Conservation (phyloP, 1,139 yeast species). For the Pichia sp. region DNA sequence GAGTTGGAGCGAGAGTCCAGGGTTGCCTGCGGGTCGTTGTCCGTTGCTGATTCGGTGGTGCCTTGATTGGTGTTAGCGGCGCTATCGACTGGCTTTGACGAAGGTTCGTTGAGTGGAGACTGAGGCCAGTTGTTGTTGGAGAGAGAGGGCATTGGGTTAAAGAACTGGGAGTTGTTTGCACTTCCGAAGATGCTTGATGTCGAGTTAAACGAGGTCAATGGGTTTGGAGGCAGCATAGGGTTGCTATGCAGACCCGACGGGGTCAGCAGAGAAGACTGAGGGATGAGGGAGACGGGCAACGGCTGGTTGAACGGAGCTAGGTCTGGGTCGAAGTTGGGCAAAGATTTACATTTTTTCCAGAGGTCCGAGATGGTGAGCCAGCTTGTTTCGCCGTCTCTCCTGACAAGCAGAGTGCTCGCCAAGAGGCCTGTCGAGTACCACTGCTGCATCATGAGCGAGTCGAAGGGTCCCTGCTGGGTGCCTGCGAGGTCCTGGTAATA, state of each 20-base stretch:
- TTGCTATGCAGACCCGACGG: neutral
- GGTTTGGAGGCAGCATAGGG: neutral
- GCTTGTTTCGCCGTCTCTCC: slow-evolving; percentile 46
- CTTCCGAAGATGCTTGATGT: neutral
- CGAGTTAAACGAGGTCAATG: neutral
- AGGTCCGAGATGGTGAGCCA: slow-evolving; percentile 41
- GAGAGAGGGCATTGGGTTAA: neutral
- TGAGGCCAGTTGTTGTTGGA: neutral
- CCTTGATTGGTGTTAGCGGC: neutral
- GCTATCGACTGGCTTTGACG: neutral
- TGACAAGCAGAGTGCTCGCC: slow-evolving; percentile 49
- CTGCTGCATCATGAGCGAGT: slow-evolving; percentile 69
- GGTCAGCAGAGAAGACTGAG: neutral
- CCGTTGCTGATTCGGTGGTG: neutral
- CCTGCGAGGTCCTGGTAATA: slow-evolving; percentile 67
- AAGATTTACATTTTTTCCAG: slow-evolving; percentile 8
- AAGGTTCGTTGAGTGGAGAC: neutral
- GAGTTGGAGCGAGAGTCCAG: slow-evolving; percentile 9
- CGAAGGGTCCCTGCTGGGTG: slow-evolving; percentile 76
- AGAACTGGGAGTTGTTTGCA: neutral
- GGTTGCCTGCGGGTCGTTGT: neutral
- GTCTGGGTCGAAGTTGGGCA: slow-evolving; percentile 28
- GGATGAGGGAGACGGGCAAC: neutral
- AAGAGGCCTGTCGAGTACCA: slow-evolving; percentile 70
- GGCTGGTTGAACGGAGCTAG: slow-evolving; percentile 13